Conservation (phyloP, 805 yeast genomes). For the Metschnikowia gelsemii region DNA sequence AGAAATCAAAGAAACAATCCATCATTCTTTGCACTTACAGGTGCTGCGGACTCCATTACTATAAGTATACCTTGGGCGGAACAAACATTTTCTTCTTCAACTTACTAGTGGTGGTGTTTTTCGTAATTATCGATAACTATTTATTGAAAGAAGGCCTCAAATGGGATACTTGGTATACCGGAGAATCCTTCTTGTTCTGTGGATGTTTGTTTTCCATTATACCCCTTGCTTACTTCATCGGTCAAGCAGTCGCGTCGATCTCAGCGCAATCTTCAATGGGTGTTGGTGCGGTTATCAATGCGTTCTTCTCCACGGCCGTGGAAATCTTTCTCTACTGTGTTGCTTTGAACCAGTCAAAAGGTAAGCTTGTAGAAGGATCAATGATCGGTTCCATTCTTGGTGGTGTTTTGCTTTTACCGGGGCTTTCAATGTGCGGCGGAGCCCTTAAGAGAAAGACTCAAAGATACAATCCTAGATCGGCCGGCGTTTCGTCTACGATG, state of each 20-base stretch:
- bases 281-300: conserved; percentile 96
- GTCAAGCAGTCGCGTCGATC: conserved; percentile 99
- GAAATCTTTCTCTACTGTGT: conserved; percentile 92
- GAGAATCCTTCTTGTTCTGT: conserved; percentile 65
- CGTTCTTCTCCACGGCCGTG: conserved; percentile 93
- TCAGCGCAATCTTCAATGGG: conserved; percentile 99
- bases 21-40: conserved; percentile 87
- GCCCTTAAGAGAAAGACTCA: conserved; percentile 91
- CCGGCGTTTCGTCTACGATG: conserved; percentile 97
- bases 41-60: conserved; percentile 88
- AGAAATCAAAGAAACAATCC: conserved; percentile 42
- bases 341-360: conserved; percentile 82
- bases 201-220: conserved; percentile 80
- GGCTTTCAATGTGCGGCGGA: conserved; percentile 96
- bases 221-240: conserved; percentile 94
- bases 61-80: conserved; percentile 95
- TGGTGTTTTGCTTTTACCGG: conserved; percentile 88
- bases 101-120: conserved; percentile 71
- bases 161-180: conserved; percentile 48
- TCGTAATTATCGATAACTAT: conserved; percentile 79
- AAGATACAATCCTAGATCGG: conserved; percentile 91
- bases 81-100: conserved; percentile 92
- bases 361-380: conserved; percentile 90
- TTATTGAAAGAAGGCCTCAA: conserved; percentile 48
- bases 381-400: conserved; percentile 92